Percentiles rank a stretch among this genome's conserved stretches.
Evolutionary conservation across 225 moss, liverwort and hornwort species (phyloP).

Genomic region (Ulota crispa): DNA sequence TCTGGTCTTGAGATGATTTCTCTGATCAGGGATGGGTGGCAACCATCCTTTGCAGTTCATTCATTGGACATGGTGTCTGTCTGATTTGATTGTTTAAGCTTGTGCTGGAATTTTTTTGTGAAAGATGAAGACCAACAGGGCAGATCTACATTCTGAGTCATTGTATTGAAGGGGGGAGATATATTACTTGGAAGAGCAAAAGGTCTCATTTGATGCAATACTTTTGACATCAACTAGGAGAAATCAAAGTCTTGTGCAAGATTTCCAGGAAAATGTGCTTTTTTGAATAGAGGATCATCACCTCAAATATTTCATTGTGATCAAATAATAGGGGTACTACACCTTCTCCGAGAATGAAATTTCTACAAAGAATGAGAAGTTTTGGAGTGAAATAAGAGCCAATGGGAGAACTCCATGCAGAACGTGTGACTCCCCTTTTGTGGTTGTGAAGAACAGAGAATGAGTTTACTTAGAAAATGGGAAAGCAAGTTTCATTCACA

Average conservation of each 20-base stretch:
- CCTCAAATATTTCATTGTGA: too few species aligned
- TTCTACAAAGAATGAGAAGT: too few species aligned
- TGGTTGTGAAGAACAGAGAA: too few species aligned
- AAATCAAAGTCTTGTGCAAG: neutral
- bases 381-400: too few species aligned
- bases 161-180: neutral
- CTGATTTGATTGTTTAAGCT: neutral
- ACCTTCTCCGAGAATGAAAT: too few species aligned
- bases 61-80: neutral
- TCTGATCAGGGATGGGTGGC: constrained; percentile 18
- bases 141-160: neutral
- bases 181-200: neutral
- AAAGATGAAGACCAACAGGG: neutral
- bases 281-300: too few species aligned
- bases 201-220: neutral
- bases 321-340: too few species aligned
- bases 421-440: too few species aligned
- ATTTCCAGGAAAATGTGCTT: too few species aligned
- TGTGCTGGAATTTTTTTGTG: neutral
- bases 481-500: too few species aligned
- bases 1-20: constrained; percentile 9
- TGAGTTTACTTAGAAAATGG: too few species aligned
- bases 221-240: neutral
- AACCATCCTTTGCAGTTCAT: constrained; percentile 6
- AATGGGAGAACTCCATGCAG: too few species aligned